A percentile compares a stretch with the other conserved stretches of the same genome.
phyloP scores from a whole-genome alignment of 257 asterid genomes.

The Striga asiatica region DNA sequence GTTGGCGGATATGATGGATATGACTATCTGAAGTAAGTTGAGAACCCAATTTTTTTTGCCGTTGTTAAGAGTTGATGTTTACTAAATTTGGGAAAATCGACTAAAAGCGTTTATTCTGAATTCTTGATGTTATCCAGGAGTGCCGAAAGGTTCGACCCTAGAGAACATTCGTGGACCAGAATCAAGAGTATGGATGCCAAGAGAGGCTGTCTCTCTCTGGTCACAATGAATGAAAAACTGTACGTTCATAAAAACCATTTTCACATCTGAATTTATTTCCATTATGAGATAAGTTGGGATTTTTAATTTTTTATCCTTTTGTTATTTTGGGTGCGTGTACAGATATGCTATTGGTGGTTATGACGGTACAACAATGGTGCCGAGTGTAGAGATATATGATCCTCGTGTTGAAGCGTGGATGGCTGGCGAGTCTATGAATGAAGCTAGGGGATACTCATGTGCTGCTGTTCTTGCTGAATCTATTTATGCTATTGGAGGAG shows the following conservation, averaged over 20 bases:
- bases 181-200: slow-evolving; percentile 41
- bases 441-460: slow-evolving; percentile 50
- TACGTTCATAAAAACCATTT: slow-evolving; percentile 19
- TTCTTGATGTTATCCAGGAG: slow-evolving; percentile 33
- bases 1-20: slow-evolving; percentile 71
- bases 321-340: slow-evolving; percentile 15
- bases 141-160: slow-evolving; percentile 84
- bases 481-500: slow-evolving; percentile 65
- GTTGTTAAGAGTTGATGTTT: no score
- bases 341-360: slow-evolving; percentile 78
- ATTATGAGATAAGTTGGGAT: no score
- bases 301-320: not conserved
- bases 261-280: no score
- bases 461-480: slow-evolving; percentile 47
- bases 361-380: slow-evolving; percentile 45
- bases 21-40: slow-evolving; percentile 58
- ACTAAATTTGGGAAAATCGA: no score
- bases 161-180: slow-evolving; percentile 73
- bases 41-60: not conserved
- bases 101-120: slow-evolving; percentile 14
- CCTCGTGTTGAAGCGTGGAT: slow-evolving; percentile 65
- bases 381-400: slow-evolving; percentile 59
- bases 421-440: slow-evolving; percentile 44
- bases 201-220: slow-evolving; percentile 68
- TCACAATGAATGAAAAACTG: slow-evolving; percentile 58